Percentiles rank a stretch among this genome's conserved stretches.
Evolutionary conservation across 2,329 filamentous ascomycete species (phyloP).

Genomic region (Colletotrichum zoysiae): DNA sequence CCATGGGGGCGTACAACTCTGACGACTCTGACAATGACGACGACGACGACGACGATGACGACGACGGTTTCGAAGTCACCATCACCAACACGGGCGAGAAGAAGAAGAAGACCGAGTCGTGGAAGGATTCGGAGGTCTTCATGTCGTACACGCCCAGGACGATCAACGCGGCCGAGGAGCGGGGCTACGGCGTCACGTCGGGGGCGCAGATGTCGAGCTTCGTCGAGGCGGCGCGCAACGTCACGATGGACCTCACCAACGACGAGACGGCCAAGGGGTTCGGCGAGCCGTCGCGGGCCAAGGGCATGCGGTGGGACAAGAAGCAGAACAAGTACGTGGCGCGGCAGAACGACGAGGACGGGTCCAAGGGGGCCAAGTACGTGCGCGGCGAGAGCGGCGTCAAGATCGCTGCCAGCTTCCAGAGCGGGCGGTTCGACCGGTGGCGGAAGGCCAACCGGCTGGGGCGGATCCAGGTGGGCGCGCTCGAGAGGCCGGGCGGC

Average conservation of each 20-base stretch:
- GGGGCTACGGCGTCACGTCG: slow-evolving; percentile 92
- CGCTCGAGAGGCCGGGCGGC: slow-evolving; percentile 71
- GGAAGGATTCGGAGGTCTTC: slow-evolving; percentile 85
- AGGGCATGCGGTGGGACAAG: slow-evolving; percentile 92
- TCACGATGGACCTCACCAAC: slow-evolving; percentile 91
- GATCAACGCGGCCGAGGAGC: slow-evolving; percentile 86
- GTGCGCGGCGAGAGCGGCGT: slow-evolving; percentile 91
- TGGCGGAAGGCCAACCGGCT: slow-evolving; percentile 92
- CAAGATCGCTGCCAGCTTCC: slow-evolving; percentile 95
- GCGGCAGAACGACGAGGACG: slow-evolving; percentile 93
- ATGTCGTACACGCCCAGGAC: slow-evolving; percentile 94
- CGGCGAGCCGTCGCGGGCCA: slow-evolving; percentile 78
- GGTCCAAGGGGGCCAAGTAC: slow-evolving; percentile 78
- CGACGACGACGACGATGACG: slow-evolving; percentile 60
- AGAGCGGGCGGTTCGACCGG: slow-evolving; percentile 90
- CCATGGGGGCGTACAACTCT: slow-evolving; percentile 51
- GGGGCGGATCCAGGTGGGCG: slow-evolving; percentile 81
- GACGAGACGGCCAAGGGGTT: slow-evolving; percentile 88
- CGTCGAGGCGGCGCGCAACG: slow-evolving; percentile 85
- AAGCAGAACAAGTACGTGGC: slow-evolving; percentile 96
- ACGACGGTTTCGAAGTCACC: slow-evolving; percentile 78
- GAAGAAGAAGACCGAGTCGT: slow-evolving; percentile 57
- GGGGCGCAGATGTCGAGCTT: slow-evolving; percentile 83
- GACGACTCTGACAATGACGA: slow-evolving; percentile 53
- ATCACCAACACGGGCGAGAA: slow-evolving; percentile 71